Base-by-base conservation (phyloP, 2,329 filamentous ascomycete genomes). In the Xylariaceae sp. region DNA sequence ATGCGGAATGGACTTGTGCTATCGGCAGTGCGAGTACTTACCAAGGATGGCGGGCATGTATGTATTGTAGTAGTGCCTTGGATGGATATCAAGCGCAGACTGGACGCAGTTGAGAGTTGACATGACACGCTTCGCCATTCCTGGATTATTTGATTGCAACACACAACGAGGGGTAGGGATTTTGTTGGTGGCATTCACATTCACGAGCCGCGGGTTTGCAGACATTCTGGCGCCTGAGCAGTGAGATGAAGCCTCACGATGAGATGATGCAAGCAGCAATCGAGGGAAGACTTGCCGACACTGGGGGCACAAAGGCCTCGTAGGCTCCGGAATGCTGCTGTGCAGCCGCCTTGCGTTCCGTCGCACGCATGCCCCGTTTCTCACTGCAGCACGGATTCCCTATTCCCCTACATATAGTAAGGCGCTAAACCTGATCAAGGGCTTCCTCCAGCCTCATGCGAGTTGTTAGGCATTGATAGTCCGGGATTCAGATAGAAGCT, bases 401-500 rank as follows among this genome's bases (percentile, higher is more conserved):
- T 27, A 31, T 44, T 45, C 46, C 48, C 48, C 44, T 45, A 46
- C 43, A 32, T 32, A 33, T 39, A 39, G 45, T 46, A 43, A 42
- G 52, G 53, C 62, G 54, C 62, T 64, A 64, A 54, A 47, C 62
- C 60, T 39, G 58, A 61, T 58, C 35, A 44, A 55, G 61, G 50
- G 51, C 53, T 59, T 54, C 53, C 47, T 57, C 58, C 57, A 57
- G 60, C 56, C 59, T 62, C 59, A 55, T 54, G 44, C 48, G 53
- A 58, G 54, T 60, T 58, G 51, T 62, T 57, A 62, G 61, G 59
- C 60, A 61, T 57, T 58, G 60, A 62, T 62, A 56, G 60, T 57
- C 61, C 58, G 62, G 64, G 63, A 62, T 64, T 57, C 53, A 58
- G 55, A 54, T 63, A 64, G 51, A 55, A 58, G 55, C 66, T 67